Evolutionary conservation across 164 flowering plant genomes (phyloP), one percentile per base, ranked within the genome.

Genomic region (Vitis labrusca): DNA sequence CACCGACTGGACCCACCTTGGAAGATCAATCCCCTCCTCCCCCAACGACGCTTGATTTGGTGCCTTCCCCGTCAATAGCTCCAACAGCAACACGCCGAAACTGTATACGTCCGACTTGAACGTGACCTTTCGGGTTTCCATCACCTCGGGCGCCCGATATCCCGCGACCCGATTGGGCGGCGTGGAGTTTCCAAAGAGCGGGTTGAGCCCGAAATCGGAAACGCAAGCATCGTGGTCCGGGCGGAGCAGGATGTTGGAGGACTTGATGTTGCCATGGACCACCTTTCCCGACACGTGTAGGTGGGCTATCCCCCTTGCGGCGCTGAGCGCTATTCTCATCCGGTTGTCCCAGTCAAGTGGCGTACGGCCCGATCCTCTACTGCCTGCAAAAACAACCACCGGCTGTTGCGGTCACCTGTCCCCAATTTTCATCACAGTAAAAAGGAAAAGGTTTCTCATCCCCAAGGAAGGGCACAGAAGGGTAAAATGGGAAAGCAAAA

Each of bases 1-100:
- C 49, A 95, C 99, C 10, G 97, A 91, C 74, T 91, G 97, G 15
- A 95, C 99, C 99, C 99, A 95, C 73, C 99, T 65, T 0, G 99
- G 99, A 47, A 95, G 81, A 72, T 95, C 99, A 54, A 93, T 90
- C 13, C 98, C 99, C 59, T 95, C 98, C 15, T 93, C 99, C 0
- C 97, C 97, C 50, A 91, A 61, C 50, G 96, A 89, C 0, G 94
- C 97, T 67, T 93, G 98, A 65, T 91, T 95, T 4, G 99, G 98
- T 3, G 99, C 84, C 64, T 93, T 95, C 3, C 99, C 99, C 0
- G 99, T 95, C 19, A 95, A 61, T 3, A 95, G 82, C 78, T 95
- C 99, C 29, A 95, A 67, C 9, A 95, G 73, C 50, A 95, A 64
- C 1, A 95, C 97, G 1, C 99, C 99, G 65, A 83, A 93, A 65